Percentiles rank a stretch among this genome's conserved stretches.
Conservation (phyloP, 805 yeast genomes). For the Saturnispora dispora region DNA sequence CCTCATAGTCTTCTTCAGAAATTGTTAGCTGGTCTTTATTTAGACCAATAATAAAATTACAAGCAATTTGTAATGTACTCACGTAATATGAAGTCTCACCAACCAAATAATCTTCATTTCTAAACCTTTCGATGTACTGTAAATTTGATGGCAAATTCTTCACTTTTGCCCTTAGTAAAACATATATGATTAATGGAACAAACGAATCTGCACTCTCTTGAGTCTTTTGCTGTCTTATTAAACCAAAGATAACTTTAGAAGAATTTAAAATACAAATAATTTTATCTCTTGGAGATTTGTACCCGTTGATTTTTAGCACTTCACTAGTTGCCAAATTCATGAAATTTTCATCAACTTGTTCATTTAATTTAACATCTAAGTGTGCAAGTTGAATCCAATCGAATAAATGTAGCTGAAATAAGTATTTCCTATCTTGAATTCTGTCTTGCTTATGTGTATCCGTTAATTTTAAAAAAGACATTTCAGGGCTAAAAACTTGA, state of each 20-base stretch:
- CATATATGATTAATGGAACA: slow-evolving; percentile 78
- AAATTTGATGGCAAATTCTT: slow-evolving; percentile 64
- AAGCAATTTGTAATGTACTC: slow-evolving; percentile 84
- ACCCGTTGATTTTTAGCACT: slow-evolving; percentile 66
- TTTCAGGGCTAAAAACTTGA: slow-evolving; percentile 68
- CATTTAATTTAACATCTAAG: slow-evolving; percentile 58
- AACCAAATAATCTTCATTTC: slow-evolving; percentile 61
- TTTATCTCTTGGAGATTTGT: slow-evolving; percentile 91
- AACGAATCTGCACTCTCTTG: slow-evolving; percentile 86
- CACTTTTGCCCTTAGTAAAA: slow-evolving; percentile 63
- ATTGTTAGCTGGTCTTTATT: slow-evolving; percentile 52
- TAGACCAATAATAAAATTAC: slow-evolving; percentile 63
- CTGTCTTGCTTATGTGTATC: slow-evolving; percentile 57
- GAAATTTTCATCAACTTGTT: slow-evolving; percentile 42
- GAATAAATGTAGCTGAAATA: slow-evolving; percentile 23
- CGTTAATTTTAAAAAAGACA: slow-evolving; percentile 34
- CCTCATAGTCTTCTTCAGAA: slow-evolving; percentile 47
- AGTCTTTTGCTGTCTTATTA: slow-evolving; percentile 50
- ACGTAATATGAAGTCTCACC: slow-evolving; percentile 92
- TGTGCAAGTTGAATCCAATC: slow-evolving; percentile 65
- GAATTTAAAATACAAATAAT: slow-evolving; percentile 84
- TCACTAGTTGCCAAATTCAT: slow-evolving; percentile 64
- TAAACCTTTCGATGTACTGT: slow-evolving; percentile 75
- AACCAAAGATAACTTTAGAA: slow-evolving; percentile 86
- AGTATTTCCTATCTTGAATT: slow-evolving; percentile 55